phyloP scores from a whole-genome alignment of 1,284 basidiomycete genomes.

The Ustilago trichophora region DNA sequence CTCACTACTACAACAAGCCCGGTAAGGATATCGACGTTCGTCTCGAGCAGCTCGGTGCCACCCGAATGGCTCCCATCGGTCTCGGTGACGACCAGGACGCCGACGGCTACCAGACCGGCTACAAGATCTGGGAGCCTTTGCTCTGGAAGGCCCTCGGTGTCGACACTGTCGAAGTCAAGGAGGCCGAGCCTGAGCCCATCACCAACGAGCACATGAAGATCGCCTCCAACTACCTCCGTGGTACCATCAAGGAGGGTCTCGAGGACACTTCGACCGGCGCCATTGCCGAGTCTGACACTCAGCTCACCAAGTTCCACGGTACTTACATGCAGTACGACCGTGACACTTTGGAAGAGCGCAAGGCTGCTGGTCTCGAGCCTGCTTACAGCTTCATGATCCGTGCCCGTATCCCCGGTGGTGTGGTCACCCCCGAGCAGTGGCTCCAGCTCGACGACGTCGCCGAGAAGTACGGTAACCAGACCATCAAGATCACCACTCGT shows the following conservation, averaged over 20 bases:
- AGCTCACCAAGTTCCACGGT: conserved; percentile 99
- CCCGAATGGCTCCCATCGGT: conserved; percentile 69
- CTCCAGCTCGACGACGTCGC: conserved; percentile 93
- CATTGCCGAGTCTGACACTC: conserved; percentile 86
- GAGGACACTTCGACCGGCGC: conserved; percentile 86
- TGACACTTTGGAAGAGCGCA: conserved; percentile 95
- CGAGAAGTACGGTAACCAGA: conserved; percentile 91
- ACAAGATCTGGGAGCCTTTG: conserved; percentile 90
- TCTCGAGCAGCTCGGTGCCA: conserved; percentile 60
- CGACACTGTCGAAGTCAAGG: conserved; percentile 85
- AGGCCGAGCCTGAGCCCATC: conserved; percentile 94
- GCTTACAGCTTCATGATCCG: conserved; percentile 99
- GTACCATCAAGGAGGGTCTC: conserved; percentile 90
- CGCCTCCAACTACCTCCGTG: conserved; percentile 90
- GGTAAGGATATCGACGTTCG: conserved; percentile 87
- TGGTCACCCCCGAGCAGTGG: conserved; percentile 92
- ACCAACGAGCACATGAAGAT: conserved; percentile 99
- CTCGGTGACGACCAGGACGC: conserved; percentile 97
- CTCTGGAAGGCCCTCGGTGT: conserved; percentile 96
- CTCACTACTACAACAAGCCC: conserved; percentile 97
- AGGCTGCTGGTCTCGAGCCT: conserved; percentile 90
- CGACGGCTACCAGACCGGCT: conserved; percentile 94
- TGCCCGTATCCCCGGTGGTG: conserved; percentile 92
- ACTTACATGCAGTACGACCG: conserved; percentile 79
- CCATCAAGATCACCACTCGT: conserved; percentile 96